Evolutionary conservation across 257 asterid species (phyloP).

Genomic region (Solanum chmielewskii): DNA sequence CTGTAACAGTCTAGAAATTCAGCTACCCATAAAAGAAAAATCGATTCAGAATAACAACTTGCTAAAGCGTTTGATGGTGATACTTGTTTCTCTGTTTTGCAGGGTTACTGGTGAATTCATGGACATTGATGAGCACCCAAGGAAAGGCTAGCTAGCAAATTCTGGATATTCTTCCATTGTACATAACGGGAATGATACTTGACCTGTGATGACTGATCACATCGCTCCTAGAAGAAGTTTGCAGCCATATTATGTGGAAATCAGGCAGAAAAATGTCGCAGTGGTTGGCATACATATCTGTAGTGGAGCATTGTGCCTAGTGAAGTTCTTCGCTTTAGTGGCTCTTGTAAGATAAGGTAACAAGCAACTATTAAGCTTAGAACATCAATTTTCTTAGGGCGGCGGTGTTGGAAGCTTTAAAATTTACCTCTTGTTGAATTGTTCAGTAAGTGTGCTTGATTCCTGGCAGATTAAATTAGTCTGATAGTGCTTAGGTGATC

Average conservation of each 20-base stretch:
- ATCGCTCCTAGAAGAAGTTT: not conserved
- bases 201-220: not conserved
- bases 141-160: not conserved
- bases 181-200: not conserved
- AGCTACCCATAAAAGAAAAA: not conserved
- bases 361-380: not conserved
- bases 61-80: not conserved
- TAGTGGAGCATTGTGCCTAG: not conserved
- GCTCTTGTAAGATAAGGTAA: not conserved
- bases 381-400: not conserved
- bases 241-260: not conserved
- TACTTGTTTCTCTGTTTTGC: not conserved
- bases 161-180: not conserved
- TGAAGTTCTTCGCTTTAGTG: not conserved
- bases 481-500: not conserved
- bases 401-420: not conserved
- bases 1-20: not conserved
- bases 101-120: constrained; percentile 71
- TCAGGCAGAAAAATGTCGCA: not conserved
- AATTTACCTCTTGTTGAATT: not conserved
- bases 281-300: not conserved
- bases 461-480: not conserved
- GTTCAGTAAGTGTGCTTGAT: not conserved
- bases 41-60: not conserved
- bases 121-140: constrained; percentile 29